Conservation (phyloP, 2,329 filamentous ascomycete genomes). For the Chaetomiaceae sp. region DNA sequence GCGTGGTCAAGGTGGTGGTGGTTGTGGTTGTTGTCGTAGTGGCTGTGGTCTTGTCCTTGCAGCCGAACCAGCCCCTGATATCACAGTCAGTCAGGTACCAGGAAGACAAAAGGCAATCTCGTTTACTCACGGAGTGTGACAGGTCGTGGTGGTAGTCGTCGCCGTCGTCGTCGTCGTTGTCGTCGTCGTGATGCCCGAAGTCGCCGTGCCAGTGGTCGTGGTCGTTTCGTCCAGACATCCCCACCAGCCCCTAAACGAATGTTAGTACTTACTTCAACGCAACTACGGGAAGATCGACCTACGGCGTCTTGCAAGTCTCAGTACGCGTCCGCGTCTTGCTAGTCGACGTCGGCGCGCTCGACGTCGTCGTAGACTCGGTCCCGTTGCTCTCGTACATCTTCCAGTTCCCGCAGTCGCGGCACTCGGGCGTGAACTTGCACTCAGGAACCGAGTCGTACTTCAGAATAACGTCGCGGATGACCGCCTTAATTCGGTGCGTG, state of each 20-base stretch:
- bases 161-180: conserved; percentile 31
- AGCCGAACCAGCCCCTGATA: conserved; percentile 55
- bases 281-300: conserved; percentile 1
- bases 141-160: conserved; percentile 39
- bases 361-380: conserved; percentile 65
- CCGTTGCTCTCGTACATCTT: conserved; percentile 93
- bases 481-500: conserved; percentile 82
- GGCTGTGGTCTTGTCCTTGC: conserved; percentile 46
- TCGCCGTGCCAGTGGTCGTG: conserved; percentile 36
- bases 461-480: conserved; percentile 81
- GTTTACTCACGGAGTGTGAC: conserved; percentile 34
- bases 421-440: conserved; percentile 71
- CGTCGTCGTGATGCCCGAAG: conserved; percentile 38
- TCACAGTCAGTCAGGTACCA: conserved; percentile 42
- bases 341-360: conserved; percentile 50
- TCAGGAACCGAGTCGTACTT: conserved; percentile 74
- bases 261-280: conserved; percentile 9
- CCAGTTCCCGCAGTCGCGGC: conserved; percentile 87
- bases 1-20: conserved; percentile 26
- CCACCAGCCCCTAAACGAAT: conserved; percentile 62
- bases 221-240: conserved; percentile 66
- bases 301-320: conserved; percentile 77
- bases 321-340: conserved; percentile 62
- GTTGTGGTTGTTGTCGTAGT: conserved; percentile 30
- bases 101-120: not conserved